Conservation (phyloP, 495 filamentous ascomycete species). For the Xylaria longipes region DNA sequence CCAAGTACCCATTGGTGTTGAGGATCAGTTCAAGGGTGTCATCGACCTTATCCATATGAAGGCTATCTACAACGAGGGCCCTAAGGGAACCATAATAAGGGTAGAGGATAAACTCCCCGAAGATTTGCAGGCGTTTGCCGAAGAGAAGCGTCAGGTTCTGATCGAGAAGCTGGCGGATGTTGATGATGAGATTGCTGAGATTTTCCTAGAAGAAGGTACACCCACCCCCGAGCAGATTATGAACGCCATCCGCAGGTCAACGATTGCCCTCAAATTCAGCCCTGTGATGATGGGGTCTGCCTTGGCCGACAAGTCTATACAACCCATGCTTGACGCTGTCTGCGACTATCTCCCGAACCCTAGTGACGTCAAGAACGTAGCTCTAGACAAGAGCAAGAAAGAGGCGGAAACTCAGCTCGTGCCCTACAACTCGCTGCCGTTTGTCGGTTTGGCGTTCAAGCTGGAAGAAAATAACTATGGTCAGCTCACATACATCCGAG, state of each 20-base stretch:
- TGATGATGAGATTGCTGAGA: conserved; percentile 96
- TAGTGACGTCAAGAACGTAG: conserved; percentile 84
- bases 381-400: conserved; percentile 78
- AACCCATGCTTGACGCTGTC: conserved; percentile 97
- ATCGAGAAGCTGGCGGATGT: conserved; percentile 98
- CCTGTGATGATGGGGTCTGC: conserved; percentile 97
- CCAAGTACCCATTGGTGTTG: conserved; percentile 92
- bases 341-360: conserved; percentile 97
- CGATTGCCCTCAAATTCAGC: conserved; percentile 87
- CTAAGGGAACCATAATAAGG: conserved; percentile 71
- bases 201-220: conserved; percentile 85
- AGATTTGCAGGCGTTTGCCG: conserved; percentile 71
- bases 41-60: conserved; percentile 94
- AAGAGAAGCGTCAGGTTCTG: conserved; percentile 80
- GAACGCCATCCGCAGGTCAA: conserved; percentile 87
- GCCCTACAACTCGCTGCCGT: conserved; percentile 89
- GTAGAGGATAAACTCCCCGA: conserved; percentile 82
- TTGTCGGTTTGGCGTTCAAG: conserved; percentile 98
- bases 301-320: conserved; percentile 91
- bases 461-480: conserved; percentile 99
- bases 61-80: conserved; percentile 88
- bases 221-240: conserved; percentile 84
- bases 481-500: conserved; percentile 97
- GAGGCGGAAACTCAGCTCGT: conserved; percentile 85
- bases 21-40: conserved; percentile 92